Base-by-base conservation (phyloP, 495 filamentous ascomycete species). In the Pseudomonodictys pantanalensis region DNA sequence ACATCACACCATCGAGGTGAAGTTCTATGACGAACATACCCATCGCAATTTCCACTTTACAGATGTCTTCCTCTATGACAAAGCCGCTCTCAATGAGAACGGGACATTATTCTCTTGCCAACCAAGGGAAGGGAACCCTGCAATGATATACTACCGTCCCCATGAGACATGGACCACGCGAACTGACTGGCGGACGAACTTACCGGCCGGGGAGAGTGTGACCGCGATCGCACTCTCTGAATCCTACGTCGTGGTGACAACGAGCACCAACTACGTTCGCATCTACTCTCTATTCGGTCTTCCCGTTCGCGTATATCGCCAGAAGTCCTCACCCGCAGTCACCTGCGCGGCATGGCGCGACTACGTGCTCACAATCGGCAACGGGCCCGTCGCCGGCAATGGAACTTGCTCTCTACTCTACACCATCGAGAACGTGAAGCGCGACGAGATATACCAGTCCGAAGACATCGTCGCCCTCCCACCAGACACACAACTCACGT, bases 1-100 rank as follows among this genome's bases (percentile, higher is more conserved):
- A 0, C 92, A 97, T 61, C 81, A 97, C 72, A 98, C 92, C 6
- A 87, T 98, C 24, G 97, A 95, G 0, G 90, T 97, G 15, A 93
- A 98, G 64, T 98, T 98, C 71, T 96, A 97, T 69, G 93, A 98
- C 73, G 83, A 89, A 20, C 90, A 96, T 58, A 85, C 85, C 51
- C 89, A 96, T 68, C 81, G 95, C 22, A 89, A 95, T 73, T 97
- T 96, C 67, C 93, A 98, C 74, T 97, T 97, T 73, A 97, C 92
- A 1, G 93, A 98, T 67, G 91, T 91, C 0, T 95, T 88, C 68
- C 77, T 89, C 20, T 97, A 97, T 72, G 95, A 98, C 73, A 95
- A 95, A 68, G 92, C 93, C n/a, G 97, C 92, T 65, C 75, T 88
- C 2, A 86, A 91, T 69, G 90, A 96, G 32, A 82, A 88, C 55